Conservation (phyloP, 345 rosid species). For the Brassica nigra region DNA sequence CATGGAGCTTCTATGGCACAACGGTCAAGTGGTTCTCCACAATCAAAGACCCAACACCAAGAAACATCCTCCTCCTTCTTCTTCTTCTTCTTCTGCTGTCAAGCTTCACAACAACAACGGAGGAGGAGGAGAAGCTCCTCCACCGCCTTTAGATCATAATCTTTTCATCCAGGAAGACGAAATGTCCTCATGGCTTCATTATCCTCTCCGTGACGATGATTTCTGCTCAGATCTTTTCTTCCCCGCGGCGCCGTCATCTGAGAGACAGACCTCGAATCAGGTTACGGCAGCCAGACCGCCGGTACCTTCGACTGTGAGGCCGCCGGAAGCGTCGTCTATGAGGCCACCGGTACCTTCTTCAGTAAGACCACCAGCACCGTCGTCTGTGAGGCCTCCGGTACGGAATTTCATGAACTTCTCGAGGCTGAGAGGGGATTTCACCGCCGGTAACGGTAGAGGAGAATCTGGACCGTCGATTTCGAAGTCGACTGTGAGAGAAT, state of each 20-base stretch:
- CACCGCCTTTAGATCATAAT: slow-evolving; percentile 33
- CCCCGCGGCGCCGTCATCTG: slow-evolving; percentile 37
- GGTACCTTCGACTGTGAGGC: slow-evolving; percentile 34
- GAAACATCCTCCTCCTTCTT: slow-evolving; percentile 42
- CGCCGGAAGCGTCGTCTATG: slow-evolving; percentile 35
- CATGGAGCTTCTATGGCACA: slow-evolving; percentile 92
- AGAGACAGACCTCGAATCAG: background rate
- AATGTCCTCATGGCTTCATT: slow-evolving; percentile 90
- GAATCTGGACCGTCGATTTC: slow-evolving; percentile 54
- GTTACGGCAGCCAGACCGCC: slow-evolving; percentile 25
- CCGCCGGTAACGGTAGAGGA: background rate
- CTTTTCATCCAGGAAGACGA: slow-evolving; percentile 90
- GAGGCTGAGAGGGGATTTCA: slow-evolving; percentile 43
- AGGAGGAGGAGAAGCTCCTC: background rate
- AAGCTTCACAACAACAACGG: background rate
- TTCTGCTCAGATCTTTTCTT: slow-evolving; percentile 69
- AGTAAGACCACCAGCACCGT: slow-evolving; percentile 41
- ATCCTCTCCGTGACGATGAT: slow-evolving; percentile 55
- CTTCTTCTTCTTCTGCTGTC: slow-evolving; percentile 12
- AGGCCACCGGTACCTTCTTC: slow-evolving; percentile 24
- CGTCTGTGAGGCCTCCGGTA: slow-evolving; percentile 49
- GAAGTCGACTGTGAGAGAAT: slow-evolving; percentile 51
- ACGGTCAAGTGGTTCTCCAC: slow-evolving; percentile 81
- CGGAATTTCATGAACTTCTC: slow-evolving; percentile 68
- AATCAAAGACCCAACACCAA: slow-evolving; percentile 58